Percentiles rank a stretch among this genome's conserved stretches.
These are phyloP conservation scores for Zasmidium citrigriseum DNA, from an alignment of 2,329 filamentous ascomycete genomes.

Conservation along the genomic window DNA sequence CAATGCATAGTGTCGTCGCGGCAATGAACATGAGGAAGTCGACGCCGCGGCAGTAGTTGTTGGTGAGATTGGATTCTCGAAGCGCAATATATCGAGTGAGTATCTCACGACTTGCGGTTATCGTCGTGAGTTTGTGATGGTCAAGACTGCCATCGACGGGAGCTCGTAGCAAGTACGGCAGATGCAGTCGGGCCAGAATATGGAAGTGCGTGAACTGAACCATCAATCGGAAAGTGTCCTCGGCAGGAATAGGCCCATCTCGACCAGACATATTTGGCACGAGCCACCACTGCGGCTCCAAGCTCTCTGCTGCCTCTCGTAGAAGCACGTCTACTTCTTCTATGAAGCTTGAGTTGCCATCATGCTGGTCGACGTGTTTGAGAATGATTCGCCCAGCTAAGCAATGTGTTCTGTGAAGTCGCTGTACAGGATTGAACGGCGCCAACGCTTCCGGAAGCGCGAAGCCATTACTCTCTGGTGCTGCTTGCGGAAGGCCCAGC, in stretches of 20 bases:
- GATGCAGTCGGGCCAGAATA: not conserved
- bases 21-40: slow-evolving; percentile 9
- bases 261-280: not conserved
- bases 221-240: not conserved
- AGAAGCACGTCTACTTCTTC: not conserved
- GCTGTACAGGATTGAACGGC: not conserved
- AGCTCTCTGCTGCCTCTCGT: not conserved
- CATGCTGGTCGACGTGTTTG: not conserved
- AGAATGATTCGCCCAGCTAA: not conserved
- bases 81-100: not conserved
- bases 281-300: slow-evolving; percentile 4
- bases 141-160: not conserved
- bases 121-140: not conserved
- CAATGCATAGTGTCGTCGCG: not conserved
- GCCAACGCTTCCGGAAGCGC: not conserved
- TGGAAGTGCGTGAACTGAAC: slow-evolving; percentile 2
- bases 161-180: not conserved
- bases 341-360: not conserved
- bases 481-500: not conserved
- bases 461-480: not conserved
- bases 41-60: slow-evolving; percentile 3
- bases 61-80: not conserved
- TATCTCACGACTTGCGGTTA: slow-evolving; percentile 2
- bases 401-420: slow-evolving; percentile 1
- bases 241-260: not conserved